These are phyloP conservation scores for Neocatenulostroma microsporum DNA, from an alignment of 2,329 filamentous ascomycete genomes.

Conservation along the genomic window DNA sequence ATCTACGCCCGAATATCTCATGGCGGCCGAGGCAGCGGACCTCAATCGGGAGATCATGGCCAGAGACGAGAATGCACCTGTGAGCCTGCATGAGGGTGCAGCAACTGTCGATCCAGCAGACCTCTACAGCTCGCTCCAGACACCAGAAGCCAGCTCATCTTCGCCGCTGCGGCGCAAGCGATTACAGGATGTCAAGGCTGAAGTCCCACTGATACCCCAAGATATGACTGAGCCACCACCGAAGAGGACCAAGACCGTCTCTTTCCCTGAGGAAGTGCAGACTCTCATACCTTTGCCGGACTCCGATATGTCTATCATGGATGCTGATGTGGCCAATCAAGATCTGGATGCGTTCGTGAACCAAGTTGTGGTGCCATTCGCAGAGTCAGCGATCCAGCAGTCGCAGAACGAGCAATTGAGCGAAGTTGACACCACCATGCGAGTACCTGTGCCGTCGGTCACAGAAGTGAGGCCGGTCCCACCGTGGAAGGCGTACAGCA, in stretches of 20 bases:
- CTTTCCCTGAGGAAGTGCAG: slow-evolving; percentile 31
- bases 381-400: slow-evolving; percentile 28
- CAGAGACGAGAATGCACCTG: background rate
- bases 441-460: slow-evolving; percentile 44
- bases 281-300: slow-evolving; percentile 29
- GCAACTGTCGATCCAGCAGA: too few relatives aligned
- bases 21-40: slow-evolving; percentile 17
- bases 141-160: slow-evolving; percentile 10
- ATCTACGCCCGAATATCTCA: slow-evolving; percentile 25
- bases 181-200: slow-evolving; percentile 35
- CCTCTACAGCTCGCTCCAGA: background rate
- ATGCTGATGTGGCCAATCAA: slow-evolving; percentile 17
- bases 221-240: slow-evolving; percentile 29
- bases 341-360: slow-evolving; percentile 30
- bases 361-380: slow-evolving; percentile 30
- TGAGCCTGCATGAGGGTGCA: too few relatives aligned
- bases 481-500: slow-evolving; percentile 40
- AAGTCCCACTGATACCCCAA: slow-evolving; percentile 39
- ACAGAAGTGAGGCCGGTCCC: slow-evolving; percentile 35
- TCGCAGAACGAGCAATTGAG: slow-evolving; percentile 40
- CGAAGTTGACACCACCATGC: slow-evolving; percentile 40
- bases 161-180: slow-evolving; percentile 28
- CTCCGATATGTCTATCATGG: slow-evolving; percentile 17
- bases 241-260: slow-evolving; percentile 36
- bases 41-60: slow-evolving; percentile 21